Evolutionary conservation across 768 basidiomycete species (phyloP), one percentile per base, ranked within the genome.

Genomic region (Rhizopogon vulgaris): DNA sequence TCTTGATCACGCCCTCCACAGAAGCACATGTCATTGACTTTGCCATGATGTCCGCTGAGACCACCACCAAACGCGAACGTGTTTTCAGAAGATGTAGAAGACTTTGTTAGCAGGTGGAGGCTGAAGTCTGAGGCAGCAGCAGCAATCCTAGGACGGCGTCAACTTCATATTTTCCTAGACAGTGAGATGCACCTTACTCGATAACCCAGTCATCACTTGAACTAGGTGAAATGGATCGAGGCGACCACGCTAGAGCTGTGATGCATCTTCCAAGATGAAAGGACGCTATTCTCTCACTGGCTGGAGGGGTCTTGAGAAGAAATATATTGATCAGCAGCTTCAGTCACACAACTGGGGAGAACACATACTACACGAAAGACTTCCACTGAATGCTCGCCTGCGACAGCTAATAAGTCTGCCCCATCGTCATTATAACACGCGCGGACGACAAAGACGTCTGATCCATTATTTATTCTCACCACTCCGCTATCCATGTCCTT

Each of bases 221-320:
- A 12, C 81, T 78, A 3, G 89, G 85, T 5, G 90, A 91, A 6
- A 80, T 69, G 6, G 86, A 73, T 11, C 74, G 71, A 38, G 87
- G 75, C 2, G 90, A 91, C 84, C 87, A 92, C 3, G 90, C 87
- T 12, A 92, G 65, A 4, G 90, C 79, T 3, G 86, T 89, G 39
- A 87, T 74, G 46, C 80, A 76, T 9, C 76, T 73, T 17, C 90
- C 89, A 39, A 91, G 68, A 68, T 87, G 78, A 60, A 91, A 91
- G 17, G 81, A 81, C 40, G 87, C 87, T 59, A 92, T 58, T 34
- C 69, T 70, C 52, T 71, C 71, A 60, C 68, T 76, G 15, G 73
- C 68, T 0, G 75, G 65, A 58, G 72, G 68, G 59, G 66, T 69
- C 77, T 80, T 60, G 32, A 55, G 40, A 50, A 54, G 47, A 41